These are phyloP conservation scores for Neurospora sp. DNA, from an alignment of 495 filamentous ascomycete species.

Conservation along the genomic window DNA sequence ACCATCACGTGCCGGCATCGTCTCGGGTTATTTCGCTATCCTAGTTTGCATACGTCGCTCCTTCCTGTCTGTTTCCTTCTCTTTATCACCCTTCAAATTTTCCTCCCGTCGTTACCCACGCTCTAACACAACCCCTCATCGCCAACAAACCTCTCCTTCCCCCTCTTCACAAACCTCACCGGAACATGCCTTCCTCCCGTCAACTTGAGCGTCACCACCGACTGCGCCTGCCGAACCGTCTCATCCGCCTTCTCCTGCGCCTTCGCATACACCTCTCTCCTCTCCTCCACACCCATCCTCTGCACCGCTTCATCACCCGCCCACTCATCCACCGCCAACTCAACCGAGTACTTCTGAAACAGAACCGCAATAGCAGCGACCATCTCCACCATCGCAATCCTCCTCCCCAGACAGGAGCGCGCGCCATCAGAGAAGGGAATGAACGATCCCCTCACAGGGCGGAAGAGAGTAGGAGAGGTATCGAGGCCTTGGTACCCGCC, in stretches of 20 bases:
- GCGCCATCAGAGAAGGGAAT: slow-evolving; percentile 66
- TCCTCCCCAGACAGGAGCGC: slow-evolving; percentile 56
- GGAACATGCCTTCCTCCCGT: slow-evolving; percentile 43
- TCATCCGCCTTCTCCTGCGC: slow-evolving; percentile 39
- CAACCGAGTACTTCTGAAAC: slow-evolving; percentile 53
- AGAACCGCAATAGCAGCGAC: slow-evolving; percentile 57
- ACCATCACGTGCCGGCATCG: background rate
- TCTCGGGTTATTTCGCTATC: background rate
- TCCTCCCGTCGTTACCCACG: background rate
- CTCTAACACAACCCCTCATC: slow-evolving; percentile 20
- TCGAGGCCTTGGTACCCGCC: slow-evolving; percentile 46
- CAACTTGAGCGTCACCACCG: slow-evolving; percentile 55
- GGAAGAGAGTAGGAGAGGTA: slow-evolving; percentile 43
- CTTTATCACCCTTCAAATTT: background rate
- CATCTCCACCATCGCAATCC: slow-evolving; percentile 71
- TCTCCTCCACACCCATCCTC: slow-evolving; percentile 38
- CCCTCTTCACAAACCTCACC: slow-evolving; percentile 51
- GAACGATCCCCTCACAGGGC: slow-evolving; percentile 53
- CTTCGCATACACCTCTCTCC: slow-evolving; percentile 41
- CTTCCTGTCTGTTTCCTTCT: background rate
- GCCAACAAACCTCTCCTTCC: slow-evolving; percentile 48
- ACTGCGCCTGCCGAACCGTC: slow-evolving; percentile 35
- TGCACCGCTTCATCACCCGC: slow-evolving; percentile 45
- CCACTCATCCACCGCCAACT: slow-evolving; percentile 47
- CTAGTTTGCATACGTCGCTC: background rate